Percentiles rank a stretch among this genome's conserved stretches.
These are phyloP conservation scores for Polygonum aviculare DNA, from an alignment of 148 eudicot species.

Conservation along the genomic window DNA sequence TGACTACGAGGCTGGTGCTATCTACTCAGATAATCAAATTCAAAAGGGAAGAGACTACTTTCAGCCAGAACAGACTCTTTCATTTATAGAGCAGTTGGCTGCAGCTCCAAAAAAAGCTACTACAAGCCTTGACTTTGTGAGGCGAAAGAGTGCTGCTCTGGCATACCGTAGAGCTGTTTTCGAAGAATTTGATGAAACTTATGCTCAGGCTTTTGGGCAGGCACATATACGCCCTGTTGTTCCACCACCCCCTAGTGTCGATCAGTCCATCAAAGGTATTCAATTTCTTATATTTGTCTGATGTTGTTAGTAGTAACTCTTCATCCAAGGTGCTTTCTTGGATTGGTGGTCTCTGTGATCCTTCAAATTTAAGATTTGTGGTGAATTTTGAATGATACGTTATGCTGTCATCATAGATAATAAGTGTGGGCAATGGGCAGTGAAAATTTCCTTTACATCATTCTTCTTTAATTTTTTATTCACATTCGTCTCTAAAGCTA, in stretches of 20 bases:
- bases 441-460: neutral
- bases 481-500: neutral
- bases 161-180: conserved; percentile 65
- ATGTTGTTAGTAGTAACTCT: too few relatives aligned
- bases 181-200: conserved; percentile 87
- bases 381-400: neutral
- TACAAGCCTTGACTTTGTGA: conserved; percentile 34
- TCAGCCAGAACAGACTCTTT: conserved; percentile 38
- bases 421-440: neutral
- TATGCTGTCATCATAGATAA: neutral
- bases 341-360: neutral
- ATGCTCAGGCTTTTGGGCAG: conserved; percentile 81
- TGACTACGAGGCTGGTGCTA: conserved; percentile 54
- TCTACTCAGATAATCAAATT: conserved; percentile 53
- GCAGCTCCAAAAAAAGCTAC: conserved; percentile 26
- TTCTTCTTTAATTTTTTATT: neutral
- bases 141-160: conserved; percentile 46
- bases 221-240: conserved; percentile 34
- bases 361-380: neutral
- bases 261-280: conserved; percentile 13
- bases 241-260: conserved; percentile 16
- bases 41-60: conserved; percentile 55
- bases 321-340: neutral
- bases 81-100: conserved; percentile 55
- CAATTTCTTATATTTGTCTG: neutral